Evolutionary conservation across 768 basidiomycete species (phyloP).

Genomic region (Phlebiopsis flavidoalba): DNA sequence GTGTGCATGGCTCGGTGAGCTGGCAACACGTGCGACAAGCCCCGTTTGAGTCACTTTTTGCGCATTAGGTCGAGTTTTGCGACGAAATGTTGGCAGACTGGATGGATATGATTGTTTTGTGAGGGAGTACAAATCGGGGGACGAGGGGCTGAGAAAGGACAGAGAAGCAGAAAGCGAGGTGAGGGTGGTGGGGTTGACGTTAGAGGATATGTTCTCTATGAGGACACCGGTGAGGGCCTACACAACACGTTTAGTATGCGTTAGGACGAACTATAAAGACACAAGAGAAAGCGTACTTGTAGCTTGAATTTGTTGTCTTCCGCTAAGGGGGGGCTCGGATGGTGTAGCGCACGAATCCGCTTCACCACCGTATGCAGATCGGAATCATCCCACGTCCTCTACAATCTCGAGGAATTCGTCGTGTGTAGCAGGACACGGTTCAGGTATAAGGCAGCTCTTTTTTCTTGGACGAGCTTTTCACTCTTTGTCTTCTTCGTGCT

Average conservation of each 20-base stretch:
- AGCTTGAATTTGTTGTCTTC: conserved; percentile 90
- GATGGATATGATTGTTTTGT: conserved; percentile 77
- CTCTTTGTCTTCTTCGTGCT: conserved; percentile 29
- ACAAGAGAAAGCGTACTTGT: conserved; percentile 51
- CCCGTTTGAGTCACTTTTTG: conserved; percentile 88
- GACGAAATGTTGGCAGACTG: conserved; percentile 75
- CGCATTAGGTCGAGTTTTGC: conserved; percentile 84
- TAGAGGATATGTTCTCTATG: conserved; percentile 85
- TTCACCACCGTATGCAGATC: conserved; percentile 81
- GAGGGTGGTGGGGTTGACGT: conserved; percentile 57
- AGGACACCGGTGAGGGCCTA: conserved; percentile 74
- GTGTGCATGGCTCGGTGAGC: conserved; percentile 44
- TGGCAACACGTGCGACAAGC: conserved; percentile 70
- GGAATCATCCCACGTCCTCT: conserved; percentile 58
- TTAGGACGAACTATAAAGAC: no score
- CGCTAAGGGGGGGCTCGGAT: conserved; percentile 85
- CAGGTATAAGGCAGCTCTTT: conserved; percentile 91
- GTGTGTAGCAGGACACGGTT: conserved; percentile 78
- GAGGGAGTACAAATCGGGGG: conserved; percentile 75
- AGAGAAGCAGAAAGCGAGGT: conserved; percentile 53
- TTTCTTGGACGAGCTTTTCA: conserved; percentile 7
- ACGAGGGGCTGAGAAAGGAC: conserved; percentile 63
- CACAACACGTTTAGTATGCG: background rate
- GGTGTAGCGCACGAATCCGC: conserved; percentile 85
- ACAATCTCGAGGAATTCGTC: conserved; percentile 88